Conservation (phyloP, 2,329 filamentous ascomycete species). For the Pyrenophora graminea region DNA sequence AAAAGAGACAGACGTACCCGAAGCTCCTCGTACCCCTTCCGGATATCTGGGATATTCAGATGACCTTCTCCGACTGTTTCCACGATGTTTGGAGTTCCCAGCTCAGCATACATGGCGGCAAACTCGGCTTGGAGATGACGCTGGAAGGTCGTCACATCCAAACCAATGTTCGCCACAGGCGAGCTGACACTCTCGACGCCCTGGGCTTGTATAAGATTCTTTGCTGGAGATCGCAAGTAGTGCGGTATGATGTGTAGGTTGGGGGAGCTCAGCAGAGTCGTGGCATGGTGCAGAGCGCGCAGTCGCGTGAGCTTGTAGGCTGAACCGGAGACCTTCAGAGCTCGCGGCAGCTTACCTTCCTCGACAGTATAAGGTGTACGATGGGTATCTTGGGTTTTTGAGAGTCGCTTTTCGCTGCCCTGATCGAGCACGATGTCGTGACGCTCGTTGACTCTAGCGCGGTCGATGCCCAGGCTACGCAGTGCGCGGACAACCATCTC, state of each 20-base stretch:
- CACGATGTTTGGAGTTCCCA: constrained; percentile 44
- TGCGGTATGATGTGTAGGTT: constrained; percentile 71
- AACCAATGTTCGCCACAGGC: constrained; percentile 75
- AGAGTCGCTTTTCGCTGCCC: constrained; percentile 31
- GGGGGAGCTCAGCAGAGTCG: constrained; percentile 78
- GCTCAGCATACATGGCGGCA: constrained; percentile 63
- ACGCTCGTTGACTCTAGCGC: constrained; percentile 78
- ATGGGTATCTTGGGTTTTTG: constrained; percentile 49
- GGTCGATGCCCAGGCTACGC: constrained; percentile 59
- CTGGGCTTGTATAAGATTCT: constrained; percentile 74
- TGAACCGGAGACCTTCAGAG: constrained; percentile 84
- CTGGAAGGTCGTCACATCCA: constrained; percentile 55
- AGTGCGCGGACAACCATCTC: constrained; percentile 92
- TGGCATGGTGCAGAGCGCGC: constrained; percentile 89
- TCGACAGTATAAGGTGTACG: constrained; percentile 49
- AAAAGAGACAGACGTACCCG: constrained; percentile 51
- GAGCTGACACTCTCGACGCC: constrained; percentile 93
- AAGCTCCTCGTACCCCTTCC: constrained; percentile 66
- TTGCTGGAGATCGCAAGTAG: constrained; percentile 78
- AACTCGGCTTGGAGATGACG: constrained; percentile 62
- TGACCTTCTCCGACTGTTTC: constrained; percentile 59
- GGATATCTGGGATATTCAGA: constrained; percentile 59
- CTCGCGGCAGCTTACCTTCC: constrained; percentile 34
- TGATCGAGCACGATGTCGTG: constrained; percentile 88
- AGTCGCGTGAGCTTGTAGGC: constrained; percentile 88